Base-by-base conservation (phyloP, 139 green algal genomes). In the Mesostigma viride region DNA sequence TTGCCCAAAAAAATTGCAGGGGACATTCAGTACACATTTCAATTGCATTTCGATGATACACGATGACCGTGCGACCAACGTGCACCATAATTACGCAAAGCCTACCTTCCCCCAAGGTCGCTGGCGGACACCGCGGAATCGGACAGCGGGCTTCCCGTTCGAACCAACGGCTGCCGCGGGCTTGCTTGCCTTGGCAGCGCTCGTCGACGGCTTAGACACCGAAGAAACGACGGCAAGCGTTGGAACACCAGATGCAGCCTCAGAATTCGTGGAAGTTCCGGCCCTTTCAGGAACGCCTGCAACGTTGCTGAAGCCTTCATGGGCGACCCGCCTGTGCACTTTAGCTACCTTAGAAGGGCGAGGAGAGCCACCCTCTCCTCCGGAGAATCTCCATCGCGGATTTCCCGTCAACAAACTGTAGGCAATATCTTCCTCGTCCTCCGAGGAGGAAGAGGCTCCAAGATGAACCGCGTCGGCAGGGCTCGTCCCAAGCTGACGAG, bases 91-190 rank as follows among this genome's bases (percentile, higher is more conserved):
- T n/a, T n/a, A n/a, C 2, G 27, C 3, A 0, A 62, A 30, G 17
- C 35, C 32, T 26, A 92, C 69, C 67, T 97, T 98, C 51, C 92
- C 92, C 93, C 93, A 99, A 2, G 92, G 93, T 31, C 93, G 77
- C 71, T 97, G 92, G 26, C 93, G 76, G 4, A 99, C 92, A 1
- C 92, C 92, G 4, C 92, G 78, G 67, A 94, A 98, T 20, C 8
- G n/a, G n/a, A 34, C 36, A 32, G 26, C 27, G 22, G n/a, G n/a
- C n/a, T 22, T 24, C 28, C 63, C 17, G n/a, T 24, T 20, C 31
- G 31, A 22, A 62, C 31, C 1, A 17, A 17, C 17, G 58, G 27
- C 60, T 58, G 60, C 58, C 20, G 31, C 61, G 11, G 26, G 0
- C 11, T 2, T 6, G 28, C 24, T 5, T 48, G 26, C 20, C 46